Evolutionary conservation across 495 filamentous ascomycete genomes (phyloP), one percentile per base, ranked within the genome.

Genomic region (Aspergillus affinis): DNA sequence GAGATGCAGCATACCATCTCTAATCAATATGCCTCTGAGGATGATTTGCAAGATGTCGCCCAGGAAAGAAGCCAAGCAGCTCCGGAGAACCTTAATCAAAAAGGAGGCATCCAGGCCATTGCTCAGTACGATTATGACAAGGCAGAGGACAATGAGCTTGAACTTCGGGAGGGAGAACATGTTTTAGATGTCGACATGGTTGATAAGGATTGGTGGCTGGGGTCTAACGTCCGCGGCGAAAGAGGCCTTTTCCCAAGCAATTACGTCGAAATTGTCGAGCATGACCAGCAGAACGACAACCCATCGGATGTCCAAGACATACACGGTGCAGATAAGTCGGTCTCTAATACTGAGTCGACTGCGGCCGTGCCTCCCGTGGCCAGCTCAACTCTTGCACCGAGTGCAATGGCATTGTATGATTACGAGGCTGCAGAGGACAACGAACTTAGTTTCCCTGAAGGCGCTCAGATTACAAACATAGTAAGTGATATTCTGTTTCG

Each of bases 341-440:
- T 65, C 58, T 27, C 69, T 19, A 63, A 69, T 27, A 63, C 72
- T 50, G 65, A 68, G 23, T 54, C 68, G 4, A 48, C 61, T 21
- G 27, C 57, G 30, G 49, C 48, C 36, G 3, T 48, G 46, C 41
- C 45, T 52, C 19, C 56, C 29, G 58, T 54, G 30, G 47, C 60
- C 0, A 60, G 57, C 1, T 60, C 69, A 15, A 58, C 69, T 23
- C 66, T 70, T 26, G 85, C 84, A 0, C 78, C 77, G 4, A 91
- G 86, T 20, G 95, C 94, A 5, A 90, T 84, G 12, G 94, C 94
- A 9, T 75, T 93, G 51, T 99, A 96, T 72, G 94, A 99, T 65
- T 99, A 99, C 61, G 93, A 97, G 69, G 94, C 94, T 36, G 92
- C 92, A 0, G 94, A 99, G 72, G 95, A 96, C 59, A 99, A 99